Base-by-base conservation (phyloP, 2,329 filamentous ascomycete genomes). In the Neonectria neomacrospora region DNA sequence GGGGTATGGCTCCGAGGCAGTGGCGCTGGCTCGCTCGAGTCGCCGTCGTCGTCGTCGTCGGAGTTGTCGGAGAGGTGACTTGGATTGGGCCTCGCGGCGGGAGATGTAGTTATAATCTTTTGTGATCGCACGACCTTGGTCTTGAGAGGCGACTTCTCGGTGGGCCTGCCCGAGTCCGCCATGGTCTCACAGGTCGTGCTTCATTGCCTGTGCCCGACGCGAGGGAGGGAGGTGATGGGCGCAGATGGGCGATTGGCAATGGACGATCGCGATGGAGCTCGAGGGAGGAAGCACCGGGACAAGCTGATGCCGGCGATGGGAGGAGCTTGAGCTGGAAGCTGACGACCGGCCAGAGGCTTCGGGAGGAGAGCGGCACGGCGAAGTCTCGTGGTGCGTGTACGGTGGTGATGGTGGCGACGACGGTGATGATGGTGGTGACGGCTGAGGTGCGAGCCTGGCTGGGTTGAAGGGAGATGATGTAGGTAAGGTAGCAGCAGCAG, bases 1-100 rank as follows among this genome's bases (percentile, higher is more conserved):
- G 87, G 87, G 1, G 87, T 90, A 74, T 90, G 87, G 72, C 83
- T 88, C 68, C 87, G 83, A 28, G 82, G 79, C 47, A 85, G 73
- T 51, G 82, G 77, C 57, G 74, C 76, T 61, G 73, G 73, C 61
- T 80, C 77, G 70, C 71, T 73, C 37, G 71, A 77, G 52, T 79
- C 76, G 56, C 74, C 72, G 22, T 81, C 77, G 45, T 75, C 71
- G 20, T 75, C 71, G 18, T 73, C 73, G 32, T 78, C 75, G 55
- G 47, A 32, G 28, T 79, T 77, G 30, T 75, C 74, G 60, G 80
- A 75, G 67, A 81, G 75, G 61, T 71, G 75, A 61, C 69, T 72
- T 30, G 75, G 76, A 64, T 76, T 75, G 60, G 75, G 73, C 59
- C 73, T 63, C 41, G 54, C 64, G 41, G 61, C 66, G 68, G 64